Evolutionary conservation across 208 protist species (phyloP), one percentile per base, ranked within the genome.

Genomic region (Acanthamoeba quina): DNA sequence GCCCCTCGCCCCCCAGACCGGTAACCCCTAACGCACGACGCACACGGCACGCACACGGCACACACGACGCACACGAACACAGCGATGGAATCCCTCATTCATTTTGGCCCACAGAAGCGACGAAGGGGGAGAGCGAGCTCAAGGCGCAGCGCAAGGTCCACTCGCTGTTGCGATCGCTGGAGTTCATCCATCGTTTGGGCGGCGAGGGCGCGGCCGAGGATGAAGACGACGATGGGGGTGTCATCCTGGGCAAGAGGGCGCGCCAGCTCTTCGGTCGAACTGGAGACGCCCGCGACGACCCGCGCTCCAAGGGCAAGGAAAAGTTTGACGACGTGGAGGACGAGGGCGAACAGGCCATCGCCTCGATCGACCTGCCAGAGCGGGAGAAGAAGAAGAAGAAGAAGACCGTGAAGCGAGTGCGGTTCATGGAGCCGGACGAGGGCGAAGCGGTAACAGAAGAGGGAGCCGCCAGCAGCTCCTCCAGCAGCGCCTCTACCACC

Each of bases 91-190:
- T 47, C 41, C 41, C 41, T 47, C 41, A 47, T 0, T 10, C 21
- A 29, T 82, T 56, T 62, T 17, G 15, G 1, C 21, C 13, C 49
- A 41, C 78, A 86, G 78, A 86, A 21, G 85, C 31, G 2, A 49
- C 85, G 19, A 91, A 91, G 60, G 72, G 6, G 85, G 85, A 91
- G 29, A 37, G 11, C 34, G 58, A 91, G 13, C 17, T 91, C 24
- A 91, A 91, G 62, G 85, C 54, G 15, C 85, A 91, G 41, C 85
- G 85, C 31, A 91, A 91, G 44, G 85, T 91, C 0, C 85, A 91
- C 21, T 91, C 85, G 5, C 41, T 91, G 13, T 37, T 91, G 49
- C 41, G 49, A 37, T 86, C 78, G 0, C n/a, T 86, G 7, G 29
- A 41, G 29, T 86, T 86, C 19, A 37, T 86, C 21, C 13, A 17